These are phyloP conservation scores for Chionographis japonica DNA, from an alignment of 106 monocot species.

Conservation along the genomic window DNA sequence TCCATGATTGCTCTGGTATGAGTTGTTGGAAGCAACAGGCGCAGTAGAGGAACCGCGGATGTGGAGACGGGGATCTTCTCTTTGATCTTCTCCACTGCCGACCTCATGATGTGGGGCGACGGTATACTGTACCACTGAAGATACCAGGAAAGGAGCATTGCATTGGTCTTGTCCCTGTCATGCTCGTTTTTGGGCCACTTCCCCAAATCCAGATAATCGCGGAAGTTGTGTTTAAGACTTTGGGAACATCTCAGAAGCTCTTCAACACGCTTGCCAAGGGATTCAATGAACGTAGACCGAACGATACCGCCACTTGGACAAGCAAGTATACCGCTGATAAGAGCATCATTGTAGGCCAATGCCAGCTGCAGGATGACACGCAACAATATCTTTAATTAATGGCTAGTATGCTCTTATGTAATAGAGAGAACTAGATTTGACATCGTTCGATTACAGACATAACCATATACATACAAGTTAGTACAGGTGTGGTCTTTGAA, in stretches of 20 bases:
- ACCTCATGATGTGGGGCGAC: slow-evolving; percentile 34
- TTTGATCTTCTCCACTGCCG: slow-evolving; percentile 45
- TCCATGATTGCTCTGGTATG: slow-evolving; percentile 38
- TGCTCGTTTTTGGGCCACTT: slow-evolving; percentile 39
- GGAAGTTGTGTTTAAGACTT: slow-evolving; percentile 22
- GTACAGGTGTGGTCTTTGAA: no score
- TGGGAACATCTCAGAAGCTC: slow-evolving; percentile 38
- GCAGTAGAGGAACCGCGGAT: slow-evolving; percentile 55
- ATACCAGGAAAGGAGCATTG: slow-evolving; percentile 75
- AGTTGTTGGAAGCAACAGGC: slow-evolving; percentile 55
- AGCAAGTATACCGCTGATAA: slow-evolving; percentile 45
- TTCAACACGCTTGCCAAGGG: slow-evolving; percentile 67
- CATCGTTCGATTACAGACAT: no score
- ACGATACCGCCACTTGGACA: slow-evolving; percentile 45
- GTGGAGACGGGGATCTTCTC: slow-evolving; percentile 7
- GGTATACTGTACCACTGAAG: slow-evolving; percentile 84
- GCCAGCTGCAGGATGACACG: slow-evolving; percentile 51
- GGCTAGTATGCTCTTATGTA: no score
- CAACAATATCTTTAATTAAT: not conserved
- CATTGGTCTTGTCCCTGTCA: slow-evolving; percentile 16
- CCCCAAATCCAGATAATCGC: slow-evolving; percentile 38
- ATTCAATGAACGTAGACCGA: slow-evolving; percentile 70
- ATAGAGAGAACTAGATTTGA: no score
- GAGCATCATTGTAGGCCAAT: slow-evolving; percentile 78
- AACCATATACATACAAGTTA: no score